Percentiles rank a stretch among this genome's conserved stretches.
These are phyloP conservation scores for Podospora bellae-mahoneyi DNA, from an alignment of 495 filamentous ascomycete genomes.

Conservation along the genomic window DNA sequence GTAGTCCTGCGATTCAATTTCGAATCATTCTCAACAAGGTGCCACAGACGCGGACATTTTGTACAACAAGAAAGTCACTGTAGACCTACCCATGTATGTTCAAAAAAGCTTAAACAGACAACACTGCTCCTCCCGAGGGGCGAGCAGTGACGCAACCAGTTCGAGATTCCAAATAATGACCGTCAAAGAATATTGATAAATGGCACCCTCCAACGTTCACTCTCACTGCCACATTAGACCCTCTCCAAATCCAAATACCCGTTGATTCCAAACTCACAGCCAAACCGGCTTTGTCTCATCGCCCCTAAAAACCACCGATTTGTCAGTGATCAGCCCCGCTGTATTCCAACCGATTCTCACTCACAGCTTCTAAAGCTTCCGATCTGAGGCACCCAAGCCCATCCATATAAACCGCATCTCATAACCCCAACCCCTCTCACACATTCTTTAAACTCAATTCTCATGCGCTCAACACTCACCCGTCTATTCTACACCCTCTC, in stretches of 20 bases:
- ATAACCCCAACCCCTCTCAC: conserved; percentile 4
- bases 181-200: background rate
- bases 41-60: background rate
- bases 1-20: too few relatives aligned
- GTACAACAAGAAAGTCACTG: background rate
- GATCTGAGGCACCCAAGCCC: background rate
- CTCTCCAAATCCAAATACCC: background rate
- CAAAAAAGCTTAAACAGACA: background rate
- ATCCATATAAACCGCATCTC: conserved; percentile 5
- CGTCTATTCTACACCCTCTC: conserved; percentile 47
- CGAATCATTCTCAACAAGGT: background rate
- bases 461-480: conserved; percentile 57
- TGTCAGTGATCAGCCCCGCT: conserved; percentile 15
- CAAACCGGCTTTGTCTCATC: background rate
- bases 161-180: conserved; percentile 9
- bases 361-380: background rate
- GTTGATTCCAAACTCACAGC: conserved; percentile 14
- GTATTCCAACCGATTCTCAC: conserved; percentile 3
- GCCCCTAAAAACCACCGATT: conserved; percentile 12
- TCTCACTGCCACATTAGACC: background rate
- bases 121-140: background rate
- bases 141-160: conserved; percentile 16
- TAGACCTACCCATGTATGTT: background rate
- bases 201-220: background rate
- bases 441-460: conserved; percentile 9